These are phyloP conservation scores for Paradendryphiella salina DNA, from an alignment of 2,329 filamentous ascomycete species.

Conservation along the genomic window DNA sequence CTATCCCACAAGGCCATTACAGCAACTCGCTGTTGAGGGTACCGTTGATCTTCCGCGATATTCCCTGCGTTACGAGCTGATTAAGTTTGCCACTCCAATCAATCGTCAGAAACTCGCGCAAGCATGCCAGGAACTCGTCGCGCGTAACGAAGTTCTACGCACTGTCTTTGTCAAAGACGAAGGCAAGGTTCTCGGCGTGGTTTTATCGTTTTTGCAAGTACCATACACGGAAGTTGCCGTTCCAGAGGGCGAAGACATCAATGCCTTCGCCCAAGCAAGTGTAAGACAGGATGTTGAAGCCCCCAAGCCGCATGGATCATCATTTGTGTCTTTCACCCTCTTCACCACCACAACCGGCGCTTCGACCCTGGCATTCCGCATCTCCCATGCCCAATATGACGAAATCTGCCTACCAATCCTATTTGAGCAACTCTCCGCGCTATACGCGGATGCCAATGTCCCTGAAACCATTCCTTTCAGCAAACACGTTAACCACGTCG, in stretches of 20 bases:
- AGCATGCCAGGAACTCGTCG: slow-evolving; percentile 60
- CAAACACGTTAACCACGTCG: slow-evolving; percentile 51
- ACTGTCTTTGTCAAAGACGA: slow-evolving; percentile 63
- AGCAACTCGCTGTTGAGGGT: slow-evolving; percentile 62
- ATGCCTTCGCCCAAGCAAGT: slow-evolving; percentile 58
- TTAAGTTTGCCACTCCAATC: slow-evolving; percentile 61
- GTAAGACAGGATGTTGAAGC: slow-evolving; percentile 61
- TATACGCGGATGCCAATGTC: slow-evolving; percentile 51
- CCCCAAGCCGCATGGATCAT: slow-evolving; percentile 60
- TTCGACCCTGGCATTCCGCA: slow-evolving; percentile 60
- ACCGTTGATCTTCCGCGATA: slow-evolving; percentile 63
- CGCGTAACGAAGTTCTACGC: slow-evolving; percentile 65
- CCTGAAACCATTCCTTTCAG: slow-evolving; percentile 49
- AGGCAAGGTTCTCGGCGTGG: slow-evolving; percentile 58
- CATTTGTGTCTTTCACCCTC: slow-evolving; percentile 46
- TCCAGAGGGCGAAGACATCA: slow-evolving; percentile 54
- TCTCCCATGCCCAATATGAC: slow-evolving; percentile 72
- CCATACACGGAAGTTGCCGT: slow-evolving; percentile 49
- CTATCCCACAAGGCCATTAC: slow-evolving; percentile 62
- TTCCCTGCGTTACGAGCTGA: slow-evolving; percentile 66
- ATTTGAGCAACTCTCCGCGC: slow-evolving; percentile 61
- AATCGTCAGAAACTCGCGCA: slow-evolving; percentile 55
- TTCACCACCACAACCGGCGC: slow-evolving; percentile 62
- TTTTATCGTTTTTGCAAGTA: slow-evolving; percentile 59
- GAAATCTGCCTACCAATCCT: slow-evolving; percentile 68